These are phyloP conservation scores for Diaporthe ilicicola DNA, from an alignment of 2,329 filamentous ascomycete genomes.

Conservation along the genomic window DNA sequence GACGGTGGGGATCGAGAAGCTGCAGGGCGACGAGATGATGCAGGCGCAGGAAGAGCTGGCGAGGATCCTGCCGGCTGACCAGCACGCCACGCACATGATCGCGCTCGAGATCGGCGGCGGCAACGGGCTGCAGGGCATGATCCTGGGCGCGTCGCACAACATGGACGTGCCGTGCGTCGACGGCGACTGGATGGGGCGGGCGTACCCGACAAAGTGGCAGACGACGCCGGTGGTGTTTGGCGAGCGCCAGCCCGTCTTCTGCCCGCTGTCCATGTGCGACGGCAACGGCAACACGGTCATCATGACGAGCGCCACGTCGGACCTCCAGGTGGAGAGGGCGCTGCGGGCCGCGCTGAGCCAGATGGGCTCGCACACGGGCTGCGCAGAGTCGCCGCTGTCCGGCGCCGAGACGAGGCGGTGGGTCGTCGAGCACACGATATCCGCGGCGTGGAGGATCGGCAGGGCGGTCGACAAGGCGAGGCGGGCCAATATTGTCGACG, in stretches of 20 bases:
- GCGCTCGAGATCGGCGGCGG: slow-evolving; percentile 73
- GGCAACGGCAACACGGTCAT: slow-evolving; percentile 60
- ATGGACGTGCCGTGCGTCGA: slow-evolving; percentile 62
- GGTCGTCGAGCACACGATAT: slow-evolving; percentile 61
- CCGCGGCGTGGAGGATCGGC: slow-evolving; percentile 67
- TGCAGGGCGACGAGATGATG: slow-evolving; percentile 64
- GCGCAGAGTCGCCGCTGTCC: slow-evolving; percentile 57
- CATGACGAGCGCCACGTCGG: slow-evolving; percentile 57
- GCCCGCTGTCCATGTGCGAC: slow-evolving; percentile 57
- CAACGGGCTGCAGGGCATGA: slow-evolving; percentile 68
- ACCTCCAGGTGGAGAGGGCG: slow-evolving; percentile 57
- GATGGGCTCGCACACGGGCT: slow-evolving; percentile 63
- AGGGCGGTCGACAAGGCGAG: slow-evolving; percentile 63
- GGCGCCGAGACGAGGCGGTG: slow-evolving; percentile 59
- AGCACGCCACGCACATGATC: slow-evolving; percentile 64
- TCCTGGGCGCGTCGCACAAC: slow-evolving; percentile 61
- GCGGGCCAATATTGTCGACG: slow-evolving; percentile 57
- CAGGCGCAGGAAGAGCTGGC: slow-evolving; percentile 62
- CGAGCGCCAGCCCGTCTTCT: slow-evolving; percentile 54
- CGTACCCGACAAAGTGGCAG: slow-evolving; percentile 64
- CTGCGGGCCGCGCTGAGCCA: slow-evolving; percentile 60
- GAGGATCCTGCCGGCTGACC: slow-evolving; percentile 50
- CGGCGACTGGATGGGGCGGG: slow-evolving; percentile 58
- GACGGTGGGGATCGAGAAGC: slow-evolving; percentile 67
- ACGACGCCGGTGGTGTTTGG: slow-evolving; percentile 62